Evolutionary conservation across 2,329 filamentous ascomycete genomes (phyloP), one percentile per base, ranked within the genome.

Genomic region (Alternaria conjuncta): DNA sequence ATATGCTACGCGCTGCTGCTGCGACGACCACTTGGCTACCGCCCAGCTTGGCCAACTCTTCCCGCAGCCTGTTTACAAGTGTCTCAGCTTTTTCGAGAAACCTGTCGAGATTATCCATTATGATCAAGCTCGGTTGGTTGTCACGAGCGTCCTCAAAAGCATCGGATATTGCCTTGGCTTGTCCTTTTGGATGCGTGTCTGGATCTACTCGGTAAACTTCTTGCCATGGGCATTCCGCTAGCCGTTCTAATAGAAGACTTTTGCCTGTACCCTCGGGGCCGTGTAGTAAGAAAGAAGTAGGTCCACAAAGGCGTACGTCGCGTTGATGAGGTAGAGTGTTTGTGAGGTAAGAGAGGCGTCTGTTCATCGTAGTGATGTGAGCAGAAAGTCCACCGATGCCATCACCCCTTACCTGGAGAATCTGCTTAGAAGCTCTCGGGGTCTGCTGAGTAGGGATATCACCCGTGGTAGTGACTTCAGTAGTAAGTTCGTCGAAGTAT

Each of bases 251-350:
- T 0, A 97, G 83, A 67, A 91, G 85, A 0, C 89, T 91, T 81
- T 97, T 97, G 23, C 95, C 95, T 0, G 92, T 96, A 11, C 95
- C 94, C 65, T 88, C 88, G 18, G 92, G 90, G 13, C 95, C 95
- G 76, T 96, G 90, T 5, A 97, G 84, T 23, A 96, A 85, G 36
- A 96, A 86, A 0, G 88, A 89, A 56, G 86, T 76, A 49, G 75
- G 73, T n/a, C 76, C 76, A 45, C 75, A 66, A 20, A 83, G 72
- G 26, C 73, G 65, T 26, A 67, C 61, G 53, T 78, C 70, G 20
- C 62, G 54, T 10, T 70, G 49, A 23, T 63, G 62, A 21, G 61
- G 63, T 21, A 63, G 55, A 21, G 66, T 53, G 20, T 66, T 66
- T 5, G 67, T 75, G 18, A 80, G 63, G 50, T 73, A 73, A n/a